phyloP scores from a whole-genome alignment of 2,329 filamentous ascomycete species.

The Aureobasidium subglaciale region DNA sequence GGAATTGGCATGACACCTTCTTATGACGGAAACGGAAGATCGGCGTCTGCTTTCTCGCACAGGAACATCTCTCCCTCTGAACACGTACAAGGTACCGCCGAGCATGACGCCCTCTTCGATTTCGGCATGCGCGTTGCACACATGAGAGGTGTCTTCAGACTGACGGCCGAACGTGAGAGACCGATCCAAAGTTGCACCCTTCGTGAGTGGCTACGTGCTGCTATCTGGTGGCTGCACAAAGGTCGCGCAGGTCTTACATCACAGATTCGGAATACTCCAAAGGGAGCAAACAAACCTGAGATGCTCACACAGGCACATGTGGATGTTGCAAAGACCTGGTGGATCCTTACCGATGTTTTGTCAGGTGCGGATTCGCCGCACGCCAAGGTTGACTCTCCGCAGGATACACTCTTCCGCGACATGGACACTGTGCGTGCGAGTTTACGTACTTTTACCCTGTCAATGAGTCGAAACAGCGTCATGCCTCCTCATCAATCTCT shows the following conservation, averaged over 20 bases:
- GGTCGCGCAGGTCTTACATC: slow-evolving; percentile 70
- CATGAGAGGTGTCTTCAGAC: slow-evolving; percentile 65
- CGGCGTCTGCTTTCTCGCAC: neutral
- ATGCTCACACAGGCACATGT: slow-evolving; percentile 67
- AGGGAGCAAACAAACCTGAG: slow-evolving; percentile 46
- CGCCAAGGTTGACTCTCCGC: slow-evolving; percentile 5
- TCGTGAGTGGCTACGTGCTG: slow-evolving; percentile 56
- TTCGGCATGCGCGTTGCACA: slow-evolving; percentile 67
- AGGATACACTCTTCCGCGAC: slow-evolving; percentile 12
- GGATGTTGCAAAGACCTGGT: slow-evolving; percentile 77
- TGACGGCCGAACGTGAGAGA: slow-evolving; percentile 68
- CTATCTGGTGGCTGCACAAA: slow-evolving; percentile 83
- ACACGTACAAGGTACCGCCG: slow-evolving; percentile 39
- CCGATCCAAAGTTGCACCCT: slow-evolving; percentile 58
- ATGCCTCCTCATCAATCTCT: slow-evolving; percentile 58
- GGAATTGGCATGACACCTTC: neutral
- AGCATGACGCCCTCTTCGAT: slow-evolving; percentile 54
- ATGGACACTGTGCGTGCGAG: slow-evolving; percentile 16
- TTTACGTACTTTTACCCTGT: slow-evolving; percentile 66
- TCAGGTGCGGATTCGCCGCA: slow-evolving; percentile 3
- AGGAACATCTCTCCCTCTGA: slow-evolving; percentile 15
- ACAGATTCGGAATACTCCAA: slow-evolving; percentile 59
- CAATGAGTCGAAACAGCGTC: slow-evolving; percentile 77
- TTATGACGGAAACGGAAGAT: neutral
- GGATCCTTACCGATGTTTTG: slow-evolving; percentile 54